Evolutionary conservation across 1,284 basidiomycete species (phyloP), one percentile per base, ranked within the genome.

Genomic region (Fomitopsis pinicola): DNA sequence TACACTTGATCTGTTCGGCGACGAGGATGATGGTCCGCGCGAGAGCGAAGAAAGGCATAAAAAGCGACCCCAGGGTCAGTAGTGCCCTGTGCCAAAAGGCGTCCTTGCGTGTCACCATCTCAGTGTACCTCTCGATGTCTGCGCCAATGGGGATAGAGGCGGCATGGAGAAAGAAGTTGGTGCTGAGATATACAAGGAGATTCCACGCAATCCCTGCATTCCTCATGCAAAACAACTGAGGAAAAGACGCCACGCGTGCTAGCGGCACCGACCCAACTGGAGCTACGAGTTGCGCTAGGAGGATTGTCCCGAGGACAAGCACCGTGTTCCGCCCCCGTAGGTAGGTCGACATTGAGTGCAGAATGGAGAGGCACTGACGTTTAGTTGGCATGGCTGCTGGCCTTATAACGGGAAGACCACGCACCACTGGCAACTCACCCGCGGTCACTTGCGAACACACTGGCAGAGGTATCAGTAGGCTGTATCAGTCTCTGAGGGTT

Each of bases 1-100:
- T 44, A 42, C 55, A 57, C 40, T 54, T 53, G 36, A 61, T 19
- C 10, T 61, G 59, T n/a, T 61, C 42, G 3, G 55, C 55, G n/a
- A 57, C 33, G 30, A 61, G 42, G 17, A 61, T 38, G 38, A 57
- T 58, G 1, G 55, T 46, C 33, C 59, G 57, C 7, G 52, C 46
- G 9, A 61, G 48, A 15, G 55, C 55, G n/a, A 44, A 55, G 33
- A 61, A 57, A 2, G 59, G 59, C 5, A 57, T 19, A 33, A 61
- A 61, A 10, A 61, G 35, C 19, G 50, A 42, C 3, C 44, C 40
- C 1, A 61, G 12, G 1, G 22, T 4, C n/a, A 55, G 5, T 2
- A 8, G 6, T 17, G 19, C 22, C 52, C n/a, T 45, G 36, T 48
- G 53, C 12, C 30, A 28, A 7, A 17, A 19, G 7, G 38, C 26